Base-by-base conservation (phyloP, 106 monocot species). In the Platanthera guangdongensis region DNA sequence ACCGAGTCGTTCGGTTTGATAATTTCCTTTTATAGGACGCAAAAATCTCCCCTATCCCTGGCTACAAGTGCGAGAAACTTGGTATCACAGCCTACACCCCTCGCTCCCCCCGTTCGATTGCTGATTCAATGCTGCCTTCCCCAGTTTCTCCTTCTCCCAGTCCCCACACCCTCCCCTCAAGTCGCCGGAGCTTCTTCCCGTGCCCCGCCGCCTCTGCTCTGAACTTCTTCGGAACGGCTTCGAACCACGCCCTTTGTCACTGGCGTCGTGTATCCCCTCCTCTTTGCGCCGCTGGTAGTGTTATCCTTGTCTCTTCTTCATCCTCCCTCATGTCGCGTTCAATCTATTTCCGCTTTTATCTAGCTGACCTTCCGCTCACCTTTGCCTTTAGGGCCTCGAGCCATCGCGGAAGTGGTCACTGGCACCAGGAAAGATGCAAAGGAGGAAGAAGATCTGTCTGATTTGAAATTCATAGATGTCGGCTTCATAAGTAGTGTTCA, bases 401-500 rank as follows among this genome's bases (percentile, higher is more conserved):
- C 49, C 49, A 51, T 72, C 51, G 50, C 49, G 19, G 51, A 72
- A 72, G 72, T 10, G 16, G 49, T 72, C 51, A 51, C 30, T 7
- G 71, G 4, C 47, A 50, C 12, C 8, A 16, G 72, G 51, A 21
- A 18, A 51, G 72, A 51, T 51, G 72, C 4, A 3, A 51, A 72
- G 7, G 22, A 18, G 51, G 50, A 51, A 6, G 21, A 50, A 19
- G 45, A 19, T 3, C 0, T 22, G 15, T 50, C 50, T 46, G 72
- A 5, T 51, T 72, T 8, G 21, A 21, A 63, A 9, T 89, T 89
- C 75, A 52, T 89, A 19, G 86, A 86, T 45, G 78, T 90, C 5
- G 90, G 90, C 25, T 86, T 85, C 79, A 73, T 87, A 8, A 81
- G 78, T 72, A 79, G 80, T 50, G 80, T 80, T 2, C 90, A 87